These are phyloP conservation scores for Prunus kanzakura DNA, from an alignment of 306 rosid species.

Conservation along the genomic window DNA sequence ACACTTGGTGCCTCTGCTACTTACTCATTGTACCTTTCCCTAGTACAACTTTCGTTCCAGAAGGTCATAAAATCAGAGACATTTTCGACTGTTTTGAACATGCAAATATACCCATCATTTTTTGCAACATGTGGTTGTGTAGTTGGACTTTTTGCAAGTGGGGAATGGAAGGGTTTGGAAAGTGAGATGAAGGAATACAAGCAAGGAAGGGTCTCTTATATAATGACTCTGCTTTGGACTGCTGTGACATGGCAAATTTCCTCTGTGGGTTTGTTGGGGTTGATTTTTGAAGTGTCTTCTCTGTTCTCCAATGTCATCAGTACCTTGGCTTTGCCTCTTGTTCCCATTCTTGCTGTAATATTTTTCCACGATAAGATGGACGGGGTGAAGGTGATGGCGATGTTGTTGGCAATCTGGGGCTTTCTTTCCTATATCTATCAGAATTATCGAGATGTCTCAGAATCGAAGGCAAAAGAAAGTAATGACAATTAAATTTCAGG, in stretches of 20 bases:
- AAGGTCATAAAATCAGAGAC: conserved; percentile 45
- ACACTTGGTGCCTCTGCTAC: conserved; percentile 55
- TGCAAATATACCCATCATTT: conserved; percentile 48
- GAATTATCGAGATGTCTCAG: conserved; percentile 42
- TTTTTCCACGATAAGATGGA: conserved; percentile 51
- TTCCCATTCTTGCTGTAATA: conserved; percentile 45
- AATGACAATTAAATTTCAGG: conserved; percentile 19
- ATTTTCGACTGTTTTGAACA: conserved; percentile 39
- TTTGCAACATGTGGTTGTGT: conserved; percentile 41
- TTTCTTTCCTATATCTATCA: conserved; percentile 59
- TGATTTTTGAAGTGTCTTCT: conserved; percentile 62
- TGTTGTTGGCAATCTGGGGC: conserved; percentile 61
- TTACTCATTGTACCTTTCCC: conserved; percentile 46
- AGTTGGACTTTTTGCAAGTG: conserved; percentile 57
- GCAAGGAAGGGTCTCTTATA: conserved; percentile 47
- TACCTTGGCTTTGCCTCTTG: conserved; percentile 43
- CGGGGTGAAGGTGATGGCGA: conserved; percentile 47
- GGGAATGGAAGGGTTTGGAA: conserved; percentile 49
- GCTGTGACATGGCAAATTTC: conserved; percentile 62
- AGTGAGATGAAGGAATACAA: conserved; percentile 46
- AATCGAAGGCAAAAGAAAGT: conserved; percentile 29
- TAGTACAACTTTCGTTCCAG: conserved; percentile 52
- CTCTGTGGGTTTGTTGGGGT: conserved; percentile 49
- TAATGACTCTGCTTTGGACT: conserved; percentile 57
- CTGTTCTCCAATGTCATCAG: conserved; percentile 51